Base-by-base conservation (phyloP, 2,329 filamentous ascomycete genomes). In the Claviceps spartinae region DNA sequence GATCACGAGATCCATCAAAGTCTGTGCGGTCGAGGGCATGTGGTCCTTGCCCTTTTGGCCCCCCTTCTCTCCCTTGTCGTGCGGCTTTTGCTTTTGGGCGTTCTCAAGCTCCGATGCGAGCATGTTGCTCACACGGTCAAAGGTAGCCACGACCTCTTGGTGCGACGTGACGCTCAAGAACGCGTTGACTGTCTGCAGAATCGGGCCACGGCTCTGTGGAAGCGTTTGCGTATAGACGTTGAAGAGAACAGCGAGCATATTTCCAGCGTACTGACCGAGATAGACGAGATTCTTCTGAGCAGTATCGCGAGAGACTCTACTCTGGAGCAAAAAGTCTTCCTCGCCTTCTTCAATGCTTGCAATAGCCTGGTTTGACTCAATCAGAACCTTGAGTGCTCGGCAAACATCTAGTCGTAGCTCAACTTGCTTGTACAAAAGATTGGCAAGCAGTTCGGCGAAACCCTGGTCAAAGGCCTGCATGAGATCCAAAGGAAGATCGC, bases 191-290 rank as follows among this genome's bases (percentile, higher is more conserved):
- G 90, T 95, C 65, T 91, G 87, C 37, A 98, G 74, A 51, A 98
- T 93, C 20, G 87, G 88, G 0, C 88, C 90, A 59, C 93, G 80
- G 62, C 88, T 93, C 63, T 96, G 88, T 2, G 93, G 91, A 26
- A 98, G 76, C 1, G 93, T 98, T 67, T 96, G 87, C 57, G 87
- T 95, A 71, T 98, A 98, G 45, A 98, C 91, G 64, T 98, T 98
- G 76, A 98, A 97, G n/a, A 98, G 73, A 0, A 97, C 91, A 6
- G 93, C 90, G 43, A 98, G 79, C 69, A 98, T 79, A 61, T 97
- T 97, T 55, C 85, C 85, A 1, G 91, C 78, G 63, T 93, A 90
- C 1, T 73, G 72, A 16, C 87, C 82, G 13, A 98, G 74, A 64
- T 95, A 84, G n/a, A 81, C 72, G 41, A 97, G 71, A 63, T 96